phyloP scores from a whole-genome alignment of 768 basidiomycete genomes.

The Boletus fagicola region DNA sequence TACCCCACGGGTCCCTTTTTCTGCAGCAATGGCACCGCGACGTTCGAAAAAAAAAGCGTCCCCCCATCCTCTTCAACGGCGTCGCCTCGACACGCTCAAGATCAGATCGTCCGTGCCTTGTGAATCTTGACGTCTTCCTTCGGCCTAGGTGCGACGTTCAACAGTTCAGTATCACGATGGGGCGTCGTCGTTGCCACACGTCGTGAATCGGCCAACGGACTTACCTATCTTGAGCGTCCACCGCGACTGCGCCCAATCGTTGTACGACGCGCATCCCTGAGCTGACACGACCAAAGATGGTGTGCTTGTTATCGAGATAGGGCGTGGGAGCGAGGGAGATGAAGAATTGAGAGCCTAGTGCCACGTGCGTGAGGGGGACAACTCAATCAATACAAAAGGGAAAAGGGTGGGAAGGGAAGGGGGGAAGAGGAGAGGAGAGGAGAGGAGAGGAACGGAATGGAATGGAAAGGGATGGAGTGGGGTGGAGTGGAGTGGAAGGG shows the following conservation, averaged over 20 bases:
- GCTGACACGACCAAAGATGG: slow-evolving; percentile 80
- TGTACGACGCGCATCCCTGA: slow-evolving; percentile 92
- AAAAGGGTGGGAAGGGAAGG: too few relatives aligned
- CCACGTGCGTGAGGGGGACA: slow-evolving; percentile 14
- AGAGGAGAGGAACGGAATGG: too few relatives aligned
- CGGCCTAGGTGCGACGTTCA: slow-evolving; percentile 35
- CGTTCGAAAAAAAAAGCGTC: not conserved
- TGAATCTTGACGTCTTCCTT: slow-evolving; percentile 87
- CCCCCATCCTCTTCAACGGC: not conserved
- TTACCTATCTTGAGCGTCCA: slow-evolving; percentile 76
- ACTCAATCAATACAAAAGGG: not conserved
- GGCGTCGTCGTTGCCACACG: not conserved
- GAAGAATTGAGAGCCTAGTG: slow-evolving; percentile 79
- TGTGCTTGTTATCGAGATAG: too few relatives aligned
- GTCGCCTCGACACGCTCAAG: not conserved
- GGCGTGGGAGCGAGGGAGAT: slow-evolving; percentile 64
- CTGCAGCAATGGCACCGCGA: not conserved
- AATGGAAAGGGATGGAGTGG: too few relatives aligned
- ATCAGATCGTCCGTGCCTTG: slow-evolving; percentile 50
- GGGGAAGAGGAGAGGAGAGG: too few relatives aligned
- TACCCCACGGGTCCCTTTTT: not conserved
- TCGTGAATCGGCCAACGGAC: slow-evolving; percentile 25
- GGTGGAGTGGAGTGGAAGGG: too few relatives aligned
- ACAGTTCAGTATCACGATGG: not conserved
- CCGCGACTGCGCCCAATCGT: slow-evolving; percentile 81